A percentile compares a stretch with the other conserved stretches of the same genome.
Conservation (phyloP, 805 yeast species). For the Blastobotrys americana region DNA sequence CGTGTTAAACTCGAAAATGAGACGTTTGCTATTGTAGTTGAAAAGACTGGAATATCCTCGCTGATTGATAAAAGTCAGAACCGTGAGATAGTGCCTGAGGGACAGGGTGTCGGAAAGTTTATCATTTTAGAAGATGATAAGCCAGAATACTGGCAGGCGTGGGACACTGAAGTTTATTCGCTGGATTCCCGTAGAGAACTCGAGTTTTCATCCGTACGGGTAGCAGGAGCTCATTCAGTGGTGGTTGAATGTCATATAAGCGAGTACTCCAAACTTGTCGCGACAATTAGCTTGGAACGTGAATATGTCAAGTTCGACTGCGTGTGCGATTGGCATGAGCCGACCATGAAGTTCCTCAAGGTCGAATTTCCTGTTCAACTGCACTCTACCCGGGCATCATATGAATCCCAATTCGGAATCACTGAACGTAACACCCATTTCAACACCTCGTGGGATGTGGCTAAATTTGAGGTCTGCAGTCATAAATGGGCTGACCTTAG, state of each 20-base stretch:
- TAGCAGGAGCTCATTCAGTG: conserved; percentile 41
- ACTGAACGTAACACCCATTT: conserved; percentile 78
- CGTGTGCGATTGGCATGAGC: conserved; percentile 65
- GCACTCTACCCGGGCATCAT: conserved; percentile 58
- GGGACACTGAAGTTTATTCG: conserved; percentile 81
- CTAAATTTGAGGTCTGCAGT: conserved; percentile 79
- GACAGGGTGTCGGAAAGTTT: conserved; percentile 62
- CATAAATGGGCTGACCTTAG: conserved; percentile 78
- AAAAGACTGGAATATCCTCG: conserved; percentile 54
- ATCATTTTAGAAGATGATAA: conserved; percentile 64
- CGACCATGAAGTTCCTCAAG: conserved; percentile 50
- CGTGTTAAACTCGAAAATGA: conserved; percentile 47
- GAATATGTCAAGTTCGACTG: conserved; percentile 40
- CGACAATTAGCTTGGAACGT: conserved; percentile 57
- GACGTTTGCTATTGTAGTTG: conserved; percentile 48
- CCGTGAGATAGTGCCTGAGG: conserved; percentile 60
- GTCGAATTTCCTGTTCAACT: conserved; percentile 82
- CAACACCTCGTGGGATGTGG: conserved; percentile 80
- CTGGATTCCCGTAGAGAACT: conserved; percentile 51
- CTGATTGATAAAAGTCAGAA: conserved; percentile 47
- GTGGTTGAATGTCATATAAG: conserved; percentile 51
- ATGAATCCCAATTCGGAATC: conserved; percentile 78
- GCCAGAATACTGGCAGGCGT: conserved; percentile 72
- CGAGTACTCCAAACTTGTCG: conserved; percentile 44
- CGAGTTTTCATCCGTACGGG: conserved; percentile 27